A percentile compares a stretch with the other conserved stretches of the same genome.
Conservation (phyloP, 2,329 filamentous ascomycete genomes). For the Endoconidiophora laricicola region DNA sequence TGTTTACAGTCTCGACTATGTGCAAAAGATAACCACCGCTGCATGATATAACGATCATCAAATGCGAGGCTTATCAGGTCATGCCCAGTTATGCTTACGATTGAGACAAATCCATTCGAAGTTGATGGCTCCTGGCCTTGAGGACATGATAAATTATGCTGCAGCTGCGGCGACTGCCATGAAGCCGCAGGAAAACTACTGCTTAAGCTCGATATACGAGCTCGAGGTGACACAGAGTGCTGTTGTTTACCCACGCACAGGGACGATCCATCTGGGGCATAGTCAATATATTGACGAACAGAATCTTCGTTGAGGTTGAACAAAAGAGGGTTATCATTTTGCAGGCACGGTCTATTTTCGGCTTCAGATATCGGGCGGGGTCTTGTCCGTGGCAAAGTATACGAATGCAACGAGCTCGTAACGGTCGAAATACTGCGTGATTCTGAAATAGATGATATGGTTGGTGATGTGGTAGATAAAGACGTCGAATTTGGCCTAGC, state of each 20-base stretch:
- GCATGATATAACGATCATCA: not conserved
- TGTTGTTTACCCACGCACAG: too few species aligned
- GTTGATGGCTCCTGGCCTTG: too few species aligned
- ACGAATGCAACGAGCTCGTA: too few species aligned
- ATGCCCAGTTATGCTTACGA: not conserved
- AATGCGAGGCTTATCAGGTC: not conserved
- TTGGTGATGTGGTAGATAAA: constrained; percentile 3
- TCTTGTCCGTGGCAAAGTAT: not conserved
- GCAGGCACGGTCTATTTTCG: constrained; percentile 17
- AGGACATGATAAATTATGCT: too few species aligned
- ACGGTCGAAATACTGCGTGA: not conserved
- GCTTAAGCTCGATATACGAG: not conserved
- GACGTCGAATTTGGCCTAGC: not conserved
- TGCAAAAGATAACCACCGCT: constrained; percentile 27
- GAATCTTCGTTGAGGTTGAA: constrained; percentile 20
- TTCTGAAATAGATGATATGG: constrained; percentile 7
- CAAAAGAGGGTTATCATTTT: constrained; percentile 21
- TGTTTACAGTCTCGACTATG: constrained; percentile 28
- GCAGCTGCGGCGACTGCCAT: too few species aligned
- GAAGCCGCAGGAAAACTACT: not conserved
- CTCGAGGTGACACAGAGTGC: not conserved
- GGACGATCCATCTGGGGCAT: constrained; percentile 25
- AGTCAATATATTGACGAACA: constrained; percentile 30
- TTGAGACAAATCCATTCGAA: too few species aligned
- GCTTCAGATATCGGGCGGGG: constrained; percentile 12